phyloP scores from a whole-genome alignment of 495 filamentous ascomycete species.

The Aspergillus egyptiacus region DNA sequence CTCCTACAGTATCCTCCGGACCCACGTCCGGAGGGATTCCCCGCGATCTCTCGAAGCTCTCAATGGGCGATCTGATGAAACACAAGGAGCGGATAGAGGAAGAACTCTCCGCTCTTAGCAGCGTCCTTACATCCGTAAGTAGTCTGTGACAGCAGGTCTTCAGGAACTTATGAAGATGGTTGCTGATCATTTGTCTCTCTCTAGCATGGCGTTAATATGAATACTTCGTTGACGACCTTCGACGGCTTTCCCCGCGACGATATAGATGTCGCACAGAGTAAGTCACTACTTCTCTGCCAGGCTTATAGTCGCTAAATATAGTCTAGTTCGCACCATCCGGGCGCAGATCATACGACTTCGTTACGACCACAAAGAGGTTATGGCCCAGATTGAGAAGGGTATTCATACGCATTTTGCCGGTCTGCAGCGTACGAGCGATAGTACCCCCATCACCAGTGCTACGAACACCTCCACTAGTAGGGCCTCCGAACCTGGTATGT shows the following conservation, averaged over 20 bases:
- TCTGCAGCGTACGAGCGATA: constrained; percentile 27
- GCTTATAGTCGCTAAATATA: constrained; percentile 6
- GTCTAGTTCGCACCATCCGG: constrained; percentile 78
- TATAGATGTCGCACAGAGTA: constrained; percentile 93
- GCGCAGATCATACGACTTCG: constrained; percentile 81
- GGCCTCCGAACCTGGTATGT: constrained; percentile 11
- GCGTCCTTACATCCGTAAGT: constrained; percentile 81
- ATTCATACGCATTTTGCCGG: constrained; percentile 66
- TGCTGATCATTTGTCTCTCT: constrained; percentile 15
- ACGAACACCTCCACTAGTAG: constrained; percentile 21
- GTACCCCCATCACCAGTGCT: constrained; percentile 23
- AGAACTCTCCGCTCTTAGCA: constrained; percentile 75
- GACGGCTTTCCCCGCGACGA: constrained; percentile 93
- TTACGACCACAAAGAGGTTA: constrained; percentile 90
- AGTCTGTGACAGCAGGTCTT: constrained; percentile 2
- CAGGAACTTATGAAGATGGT: neutral
- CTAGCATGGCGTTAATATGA: constrained; percentile 92
- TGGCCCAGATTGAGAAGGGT: constrained; percentile 71
- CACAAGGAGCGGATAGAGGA: constrained; percentile 79
- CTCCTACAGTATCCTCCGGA: constrained; percentile 68
- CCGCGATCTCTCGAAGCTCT: constrained; percentile 55
- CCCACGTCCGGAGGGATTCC: constrained; percentile 50
- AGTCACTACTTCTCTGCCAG: constrained; percentile 16
- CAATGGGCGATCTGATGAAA: constrained; percentile 56
- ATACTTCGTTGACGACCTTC: constrained; percentile 75